Conservation (phyloP, 129 eudicot species). For the Solidago caesia region DNA sequence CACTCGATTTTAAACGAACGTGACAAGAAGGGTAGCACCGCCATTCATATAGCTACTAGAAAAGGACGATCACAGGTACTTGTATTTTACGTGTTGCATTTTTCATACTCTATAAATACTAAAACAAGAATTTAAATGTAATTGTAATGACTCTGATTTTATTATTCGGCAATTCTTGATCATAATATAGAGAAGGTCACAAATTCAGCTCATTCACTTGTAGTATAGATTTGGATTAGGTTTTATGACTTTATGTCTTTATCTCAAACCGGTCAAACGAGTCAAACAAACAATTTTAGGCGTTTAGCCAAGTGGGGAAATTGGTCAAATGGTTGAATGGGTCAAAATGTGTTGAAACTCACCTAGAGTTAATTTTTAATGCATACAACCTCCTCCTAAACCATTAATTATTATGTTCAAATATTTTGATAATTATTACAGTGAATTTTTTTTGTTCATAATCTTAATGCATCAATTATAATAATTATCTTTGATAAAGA, state of each 20-base stretch:
- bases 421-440: not conserved
- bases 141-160: not conserved
- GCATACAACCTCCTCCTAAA: not conserved
- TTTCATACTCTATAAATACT: not conserved
- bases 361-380: no score
- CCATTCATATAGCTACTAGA: constrained; percentile 86
- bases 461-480: not conserved
- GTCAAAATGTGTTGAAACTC: not conserved
- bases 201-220: not conserved
- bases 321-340: not conserved
- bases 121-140: not conserved
- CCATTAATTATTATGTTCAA: not conserved
- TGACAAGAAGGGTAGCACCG: constrained; percentile 90
- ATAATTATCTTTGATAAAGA: not conserved
- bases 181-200: not conserved
- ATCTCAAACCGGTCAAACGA: not conserved
- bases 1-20: constrained; percentile 79
- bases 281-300: not conserved
- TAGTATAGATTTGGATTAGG: not conserved
- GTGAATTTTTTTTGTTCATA: not conserved
- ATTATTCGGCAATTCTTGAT: not conserved
- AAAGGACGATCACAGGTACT: constrained; percentile 82
- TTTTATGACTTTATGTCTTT: not conserved
- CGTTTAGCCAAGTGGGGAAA: not conserved
- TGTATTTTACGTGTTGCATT: not conserved